phyloP scores from a whole-genome alignment of 176 grass and related monocot genomes.

The Typha latifolia region DNA sequence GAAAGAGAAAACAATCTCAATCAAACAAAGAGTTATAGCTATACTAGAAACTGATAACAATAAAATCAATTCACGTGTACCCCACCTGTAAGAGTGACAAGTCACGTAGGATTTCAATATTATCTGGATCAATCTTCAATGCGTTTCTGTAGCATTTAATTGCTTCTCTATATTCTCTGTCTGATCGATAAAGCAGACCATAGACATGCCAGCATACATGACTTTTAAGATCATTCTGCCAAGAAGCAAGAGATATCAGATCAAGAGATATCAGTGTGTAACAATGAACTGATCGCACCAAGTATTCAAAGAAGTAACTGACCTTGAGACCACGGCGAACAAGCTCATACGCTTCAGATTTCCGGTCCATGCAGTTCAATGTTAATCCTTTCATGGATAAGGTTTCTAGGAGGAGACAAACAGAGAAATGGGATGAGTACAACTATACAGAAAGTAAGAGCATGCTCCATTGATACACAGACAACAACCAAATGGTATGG shows the following conservation, averaged over 20 bases:
- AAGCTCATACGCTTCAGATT: conserved; percentile 97
- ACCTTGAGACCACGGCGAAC: conserved; percentile 98
- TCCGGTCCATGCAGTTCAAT: conserved; percentile 96
- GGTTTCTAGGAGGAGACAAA: conserved; percentile 52
- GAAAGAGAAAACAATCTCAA: neutral
- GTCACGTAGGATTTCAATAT: conserved; percentile 98
- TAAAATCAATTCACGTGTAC: neutral
- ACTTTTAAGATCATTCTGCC: conserved; percentile 97
- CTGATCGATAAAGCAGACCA: conserved; percentile 93
- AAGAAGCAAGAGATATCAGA: conserved; percentile 1
- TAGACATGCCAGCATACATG: conserved; percentile 99
- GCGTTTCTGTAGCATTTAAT: conserved; percentile 99
- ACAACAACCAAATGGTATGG: neutral
- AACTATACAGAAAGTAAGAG: neutral
- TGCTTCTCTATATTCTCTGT: conserved; percentile 99
- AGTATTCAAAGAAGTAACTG: conserved; percentile 7
- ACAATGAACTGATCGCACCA: conserved; percentile 6
- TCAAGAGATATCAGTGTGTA: conserved; percentile 1
- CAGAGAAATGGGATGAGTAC: neutral
- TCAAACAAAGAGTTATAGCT: neutral
- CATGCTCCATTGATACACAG: neutral
- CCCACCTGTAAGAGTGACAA: conserved; percentile 91
- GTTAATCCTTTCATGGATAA: conserved; percentile 99
- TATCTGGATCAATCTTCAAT: conserved; percentile 93
- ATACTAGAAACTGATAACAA: neutral